Base-by-base conservation (phyloP, 306 rosid species). In the Dalbergia cochinchinensis region DNA sequence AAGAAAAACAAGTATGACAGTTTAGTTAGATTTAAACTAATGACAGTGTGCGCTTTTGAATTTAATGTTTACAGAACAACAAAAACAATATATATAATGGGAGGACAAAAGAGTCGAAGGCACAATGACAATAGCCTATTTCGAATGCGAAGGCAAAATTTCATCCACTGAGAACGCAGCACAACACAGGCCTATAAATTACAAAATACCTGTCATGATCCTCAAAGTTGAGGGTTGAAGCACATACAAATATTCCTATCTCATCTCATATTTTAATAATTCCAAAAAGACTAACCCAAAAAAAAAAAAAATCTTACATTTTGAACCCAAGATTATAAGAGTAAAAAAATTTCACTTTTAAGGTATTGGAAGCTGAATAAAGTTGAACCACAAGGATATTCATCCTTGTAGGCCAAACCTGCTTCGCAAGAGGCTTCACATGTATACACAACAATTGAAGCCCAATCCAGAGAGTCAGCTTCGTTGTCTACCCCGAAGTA, bases 351-450 rank as follows among this genome's bases (percentile, higher is more conserved):
- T 26, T 58, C 64, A 63, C 22, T 15, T 15, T 19, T 14, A 18
- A 5, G 12, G 72, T 20, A 67, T 59, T 4, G 53, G 89, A 84
- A 57, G 87, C 80, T 57, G 76, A 63, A 47, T 82, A 80, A 71
- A 92, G 86, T 74, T 92, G 97, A 76, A 90, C 88, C 91, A n/a
- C 93, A 92, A 65, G 89, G 91, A 76, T 39, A 89, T 83, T 92
- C 93, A 60, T 92, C 78, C 74, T 83, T 85, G 85, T 92, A 92
- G 62, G 87, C 78, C 9, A 74, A 58, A 66, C 80, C 65, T 3
- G 83, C 86, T 26, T 87, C 92, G 57, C 95, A 92, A 16, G 95
- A 90, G 58, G 92, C 90, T 78, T 86, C 88, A 65, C 97, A 92
- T 5, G 93, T 35, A 71, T 87, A 89, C 65, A 82, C 92, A 4